phyloP scores from a whole-genome alignment of 1,284 basidiomycete genomes.

The Pseudozyma pruni region DNA sequence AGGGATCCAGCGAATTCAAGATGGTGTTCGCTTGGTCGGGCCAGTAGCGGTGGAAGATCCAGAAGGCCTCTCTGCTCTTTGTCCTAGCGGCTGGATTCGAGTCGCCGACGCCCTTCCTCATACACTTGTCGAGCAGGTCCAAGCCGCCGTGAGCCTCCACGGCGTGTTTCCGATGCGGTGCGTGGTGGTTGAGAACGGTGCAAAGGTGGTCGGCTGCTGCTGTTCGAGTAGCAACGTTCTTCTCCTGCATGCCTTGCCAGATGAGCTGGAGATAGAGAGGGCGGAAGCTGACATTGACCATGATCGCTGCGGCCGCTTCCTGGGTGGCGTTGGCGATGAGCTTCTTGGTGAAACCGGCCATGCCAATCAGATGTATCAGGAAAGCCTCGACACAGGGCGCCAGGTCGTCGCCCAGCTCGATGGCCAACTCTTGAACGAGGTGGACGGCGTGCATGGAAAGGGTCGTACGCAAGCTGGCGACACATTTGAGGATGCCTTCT shows the following conservation, averaged over 20 bases:
- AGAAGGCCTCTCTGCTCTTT: slow-evolving; percentile 79
- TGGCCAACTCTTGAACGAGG: slow-evolving; percentile 81
- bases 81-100: slow-evolving; percentile 83
- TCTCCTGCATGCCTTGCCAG: slow-evolving; percentile 81
- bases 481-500: slow-evolving; percentile 86
- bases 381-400: slow-evolving; percentile 73
- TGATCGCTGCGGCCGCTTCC: slow-evolving; percentile 76
- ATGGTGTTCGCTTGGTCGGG: slow-evolving; percentile 76
- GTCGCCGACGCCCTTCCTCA: slow-evolving; percentile 81
- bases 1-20: slow-evolving; percentile 77
- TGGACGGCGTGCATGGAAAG: slow-evolving; percentile 82
- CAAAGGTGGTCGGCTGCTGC: slow-evolving; percentile 71
- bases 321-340: slow-evolving; percentile 89
- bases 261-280: slow-evolving; percentile 81
- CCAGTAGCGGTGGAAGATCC: slow-evolving; percentile 83
- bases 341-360: slow-evolving; percentile 96
- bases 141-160: slow-evolving; percentile 72
- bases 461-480: slow-evolving; percentile 89
- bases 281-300: slow-evolving; percentile 76
- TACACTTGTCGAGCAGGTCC: slow-evolving; percentile 72
- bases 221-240: slow-evolving; percentile 81
- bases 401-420: slow-evolving; percentile 71
- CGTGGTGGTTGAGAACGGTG: slow-evolving; percentile 66
- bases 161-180: slow-evolving; percentile 46
- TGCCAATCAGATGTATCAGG: slow-evolving; percentile 79